Base-by-base conservation (phyloP, 2,329 filamentous ascomycete genomes). In the Cladosporium colombiae region DNA sequence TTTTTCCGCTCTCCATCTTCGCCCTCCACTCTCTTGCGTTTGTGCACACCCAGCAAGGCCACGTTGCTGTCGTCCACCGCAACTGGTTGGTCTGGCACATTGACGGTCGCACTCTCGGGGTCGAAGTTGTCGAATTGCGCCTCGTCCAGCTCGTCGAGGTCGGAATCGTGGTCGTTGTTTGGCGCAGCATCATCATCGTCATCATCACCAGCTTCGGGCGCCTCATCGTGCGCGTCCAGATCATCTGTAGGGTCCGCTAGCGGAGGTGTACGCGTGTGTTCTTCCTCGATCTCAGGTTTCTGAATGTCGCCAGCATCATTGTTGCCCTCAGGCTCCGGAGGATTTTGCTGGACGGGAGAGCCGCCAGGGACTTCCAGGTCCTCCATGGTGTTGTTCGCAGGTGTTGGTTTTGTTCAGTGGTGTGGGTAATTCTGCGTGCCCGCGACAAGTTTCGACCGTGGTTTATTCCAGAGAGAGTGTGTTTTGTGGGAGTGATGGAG, bases 111-210 rank as follows among this genome's bases (percentile, higher is more conserved):
- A 62, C 86, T 84, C 65, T 81, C 82, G 0, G 85, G 83, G 71
- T 89, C 85, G 71, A 66, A 89, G 71, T 89, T 83, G 68, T 87
- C 85, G 70, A 89, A 88, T 73, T 89, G 85, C 49, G 84, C 84
- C 73, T 89, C 87, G 70, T 89, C 86, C 62, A 89, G 81, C 73
- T 89, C 87, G 18, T 86, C 88, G 33, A 89, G 80, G 27, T 77
- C 76, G 3, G 86, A 89, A 69, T 89, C 87, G 14, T 33, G 40
- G 50, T 69, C 55, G 21, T 62, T 53, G 53, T 70, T 68, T 37
- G 65, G 63, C 31, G 69, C 66, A 10, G 66, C 69, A 16, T 80
- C 78, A 73, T 73, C 52, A 73, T 80, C 78, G 73, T 73, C 52
- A 73, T 73, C 52, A 62, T 63, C 65, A 62, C 62, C 63, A 60